A percentile compares a stretch with the other conserved stretches of the same genome.
Conservation (phyloP, 2,329 filamentous ascomycete species). For the Xylaria digitata region DNA sequence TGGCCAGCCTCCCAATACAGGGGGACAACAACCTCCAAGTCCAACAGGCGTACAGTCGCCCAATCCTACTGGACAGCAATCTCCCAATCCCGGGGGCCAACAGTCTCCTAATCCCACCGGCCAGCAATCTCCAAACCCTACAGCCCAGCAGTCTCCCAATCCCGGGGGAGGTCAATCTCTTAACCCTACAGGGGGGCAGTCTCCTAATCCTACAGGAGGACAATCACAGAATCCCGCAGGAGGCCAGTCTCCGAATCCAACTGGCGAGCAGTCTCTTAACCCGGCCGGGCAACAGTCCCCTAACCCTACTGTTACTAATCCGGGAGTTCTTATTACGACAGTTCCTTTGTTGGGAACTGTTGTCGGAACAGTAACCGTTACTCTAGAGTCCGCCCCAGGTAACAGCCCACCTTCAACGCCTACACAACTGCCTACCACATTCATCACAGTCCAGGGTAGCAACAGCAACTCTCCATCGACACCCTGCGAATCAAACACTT, state of each 20-base stretch:
- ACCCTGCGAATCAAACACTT: no score
- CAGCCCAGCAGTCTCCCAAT: constrained; percentile 16
- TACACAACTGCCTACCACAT: constrained; percentile 28
- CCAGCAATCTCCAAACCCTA: constrained; percentile 19
- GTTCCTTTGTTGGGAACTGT: constrained; percentile 29
- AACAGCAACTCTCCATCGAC: no score
- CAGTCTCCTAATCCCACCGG: constrained; percentile 20
- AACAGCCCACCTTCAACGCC: constrained; percentile 17
- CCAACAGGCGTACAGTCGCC: constrained; percentile 22
- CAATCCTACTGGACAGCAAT: constrained; percentile 20
- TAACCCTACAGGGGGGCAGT: neutral
- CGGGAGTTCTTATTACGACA: constrained; percentile 16
- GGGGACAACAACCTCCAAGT: constrained; percentile 30
- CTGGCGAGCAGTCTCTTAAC: neutral
- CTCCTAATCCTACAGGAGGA: constrained; percentile 14
- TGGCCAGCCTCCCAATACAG: constrained; percentile 34
- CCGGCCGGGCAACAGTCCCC: neutral
- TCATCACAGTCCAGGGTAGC: neutral
- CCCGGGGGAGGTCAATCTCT: constrained; percentile 3
- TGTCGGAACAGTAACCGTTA: constrained; percentile 36
- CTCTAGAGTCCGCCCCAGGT: constrained; percentile 24
- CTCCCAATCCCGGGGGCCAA: constrained; percentile 23
- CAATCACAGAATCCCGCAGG: neutral
- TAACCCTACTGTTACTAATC: constrained; percentile 19
- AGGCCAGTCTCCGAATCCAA: constrained; percentile 8